Base-by-base conservation (phyloP, 139 green algal genomes). In the Closterium sp. region DNA sequence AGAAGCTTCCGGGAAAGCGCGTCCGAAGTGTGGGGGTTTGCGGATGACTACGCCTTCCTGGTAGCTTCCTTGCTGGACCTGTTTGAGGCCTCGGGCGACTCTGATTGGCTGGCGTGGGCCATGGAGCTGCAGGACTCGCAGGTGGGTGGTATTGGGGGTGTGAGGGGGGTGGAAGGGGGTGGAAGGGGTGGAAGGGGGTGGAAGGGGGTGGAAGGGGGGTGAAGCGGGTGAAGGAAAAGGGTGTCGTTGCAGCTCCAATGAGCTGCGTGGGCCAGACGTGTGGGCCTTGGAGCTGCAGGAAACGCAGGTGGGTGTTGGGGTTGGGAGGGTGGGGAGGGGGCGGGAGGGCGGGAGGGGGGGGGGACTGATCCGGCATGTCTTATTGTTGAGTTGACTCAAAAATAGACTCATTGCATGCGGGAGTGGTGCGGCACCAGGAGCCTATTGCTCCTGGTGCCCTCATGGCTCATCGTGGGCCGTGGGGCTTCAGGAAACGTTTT, bases 51-150 rank as follows among this genome's bases (percentile, higher is more conserved):
- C 90, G 95, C 97, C 0, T 94, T 95, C 55, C 81, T 97, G 66
- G 88, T 98, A 1, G 32, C 66, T 12, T 97, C 96, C 2, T 94
- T 98, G 89, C 92, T 98, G 85, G 96, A 98, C 85, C 93, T 98
- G 90, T 97, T 97, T 55, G 93, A 96, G 33, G 94, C 90, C 6
- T 95, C 92, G 0, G 97, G 96, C 4, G 92, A 97, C 0, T n/a
- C 94, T 2, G 25, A 95, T 55, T 98, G 96, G 95, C 95, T 98
- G 76, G 85, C 93, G 23, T 98, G 96, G 96, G 97, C 96, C 3
- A n/a, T 95, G 88, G 36, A 96, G 87, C 95, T 98, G 92, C 97
- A 98, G 92, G 34, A 31, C 64, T n/a, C n/a, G n/a, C n/a, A n/a
- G n/a, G n/a, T n/a, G n/a, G n/a, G n/a, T n/a, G n/a, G n/a, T n/a